Conservation (phyloP, 331 rosid species). For the Rhamnella rubrinervis region DNA sequence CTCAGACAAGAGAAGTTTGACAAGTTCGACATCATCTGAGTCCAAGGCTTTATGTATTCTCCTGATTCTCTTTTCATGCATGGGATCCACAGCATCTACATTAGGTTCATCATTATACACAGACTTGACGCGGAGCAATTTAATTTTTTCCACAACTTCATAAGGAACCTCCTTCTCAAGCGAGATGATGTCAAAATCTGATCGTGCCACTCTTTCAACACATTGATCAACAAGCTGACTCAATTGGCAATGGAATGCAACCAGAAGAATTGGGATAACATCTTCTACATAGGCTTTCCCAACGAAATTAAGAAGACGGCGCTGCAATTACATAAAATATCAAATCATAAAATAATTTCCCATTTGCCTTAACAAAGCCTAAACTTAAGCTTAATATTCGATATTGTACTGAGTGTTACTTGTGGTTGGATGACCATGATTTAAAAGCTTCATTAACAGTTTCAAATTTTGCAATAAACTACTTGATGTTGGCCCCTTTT, state of each 20-base stretch:
- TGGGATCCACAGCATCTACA: conserved; percentile 22
- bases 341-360: not conserved
- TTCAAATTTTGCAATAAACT: not conserved
- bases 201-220: conserved; percentile 44
- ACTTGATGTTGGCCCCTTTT: not conserved
- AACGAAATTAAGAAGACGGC: conserved; percentile 48
- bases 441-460: not conserved
- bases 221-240: conserved; percentile 36
- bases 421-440: not conserved
- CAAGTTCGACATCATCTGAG: conserved; percentile 48
- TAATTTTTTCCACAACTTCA: conserved; percentile 36
- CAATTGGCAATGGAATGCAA: conserved; percentile 44
- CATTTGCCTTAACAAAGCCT: not conserved
- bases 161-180: conserved; percentile 49
- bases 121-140: conserved; percentile 29
- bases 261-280: conserved; percentile 46
- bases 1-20: conserved; percentile 43
- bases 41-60: conserved; percentile 46
- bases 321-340: conserved; percentile 32
- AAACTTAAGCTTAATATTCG: conserved; percentile 1
- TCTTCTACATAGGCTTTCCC: conserved; percentile 45
- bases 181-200: conserved; percentile 37
- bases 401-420: not conserved
- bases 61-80: conserved; percentile 40
- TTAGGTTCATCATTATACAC: conserved; percentile 15